A percentile compares a stretch with the other conserved stretches of the same genome.
Conservation (phyloP, 176 grass and related monocot genomes). For the Ensete ventricosum region DNA sequence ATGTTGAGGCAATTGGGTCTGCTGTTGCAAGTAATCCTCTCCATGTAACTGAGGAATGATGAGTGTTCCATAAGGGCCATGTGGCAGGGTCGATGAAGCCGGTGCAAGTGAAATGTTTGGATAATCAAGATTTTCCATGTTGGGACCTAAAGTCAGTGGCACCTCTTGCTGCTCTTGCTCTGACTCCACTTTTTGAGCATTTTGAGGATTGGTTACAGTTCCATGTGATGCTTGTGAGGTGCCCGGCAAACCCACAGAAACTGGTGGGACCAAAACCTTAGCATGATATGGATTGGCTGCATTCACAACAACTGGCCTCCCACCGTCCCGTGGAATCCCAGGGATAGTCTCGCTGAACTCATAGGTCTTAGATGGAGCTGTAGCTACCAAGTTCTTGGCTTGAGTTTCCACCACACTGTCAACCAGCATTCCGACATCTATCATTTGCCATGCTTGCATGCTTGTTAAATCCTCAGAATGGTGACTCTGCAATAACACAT, state of each 20-base stretch:
- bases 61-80: neutral
- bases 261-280: conserved; percentile 15
- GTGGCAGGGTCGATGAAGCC: neutral
- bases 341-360: conserved; percentile 29
- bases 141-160: neutral
- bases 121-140: neutral
- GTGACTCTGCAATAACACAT: conserved; percentile 58
- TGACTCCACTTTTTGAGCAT: conserved; percentile 24
- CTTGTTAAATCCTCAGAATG: conserved; percentile 66
- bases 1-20: conserved; percentile 29
- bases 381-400: conserved; percentile 10
- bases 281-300: conserved; percentile 5
- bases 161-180: neutral
- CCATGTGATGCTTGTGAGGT: neutral
- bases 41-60: neutral
- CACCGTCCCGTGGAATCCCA: conserved; percentile 33
- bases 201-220: conserved; percentile 18
- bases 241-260: conserved; percentile 27
- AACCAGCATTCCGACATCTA: neutral
- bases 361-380: conserved; percentile 35
- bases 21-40: neutral
- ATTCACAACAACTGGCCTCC: conserved; percentile 17
- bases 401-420: neutral
- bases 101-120: neutral
- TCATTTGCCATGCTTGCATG: conserved; percentile 35